Conservation (phyloP, 73 alveolate genomes). For the Paramecium tetraurelia region DNA sequence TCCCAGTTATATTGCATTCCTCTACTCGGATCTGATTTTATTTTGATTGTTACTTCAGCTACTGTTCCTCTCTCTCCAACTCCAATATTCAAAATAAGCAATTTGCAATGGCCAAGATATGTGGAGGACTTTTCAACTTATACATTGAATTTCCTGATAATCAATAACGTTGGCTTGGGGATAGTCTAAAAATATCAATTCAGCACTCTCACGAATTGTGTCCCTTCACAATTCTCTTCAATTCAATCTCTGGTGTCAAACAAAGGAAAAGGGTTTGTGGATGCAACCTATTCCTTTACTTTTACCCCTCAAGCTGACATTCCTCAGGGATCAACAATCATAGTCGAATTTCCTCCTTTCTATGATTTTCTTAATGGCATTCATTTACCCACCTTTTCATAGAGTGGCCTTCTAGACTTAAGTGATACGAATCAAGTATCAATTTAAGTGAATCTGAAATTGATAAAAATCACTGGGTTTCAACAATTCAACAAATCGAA, state of each 20-base stretch:
- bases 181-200: neutral
- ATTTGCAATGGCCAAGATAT: constrained; percentile 61
- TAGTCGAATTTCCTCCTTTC: constrained; percentile 32
- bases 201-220: neutral
- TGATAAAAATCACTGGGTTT: constrained; percentile 40
- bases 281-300: constrained; percentile 17
- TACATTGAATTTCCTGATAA: neutral
- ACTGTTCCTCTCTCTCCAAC: neutral
- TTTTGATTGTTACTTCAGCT: constrained; percentile 17
- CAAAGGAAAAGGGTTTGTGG: constrained; percentile 47
- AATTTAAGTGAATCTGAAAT: neutral
- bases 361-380: constrained; percentile 17
- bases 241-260: neutral
- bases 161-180: neutral
- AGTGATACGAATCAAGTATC: neutral
- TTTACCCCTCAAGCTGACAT: constrained; percentile 40
- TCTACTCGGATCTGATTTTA: constrained; percentile 24
- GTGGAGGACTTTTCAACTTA: neutral
- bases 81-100: neutral
- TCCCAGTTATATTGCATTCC: constrained; percentile 57
- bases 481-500: neutral
- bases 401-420: neutral
- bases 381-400: neutral
- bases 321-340: neutral
- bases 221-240: neutral